These are phyloP conservation scores for Aphanoascus verrucosus DNA, from an alignment of 2,329 filamentous ascomycete genomes.

Conservation along the genomic window DNA sequence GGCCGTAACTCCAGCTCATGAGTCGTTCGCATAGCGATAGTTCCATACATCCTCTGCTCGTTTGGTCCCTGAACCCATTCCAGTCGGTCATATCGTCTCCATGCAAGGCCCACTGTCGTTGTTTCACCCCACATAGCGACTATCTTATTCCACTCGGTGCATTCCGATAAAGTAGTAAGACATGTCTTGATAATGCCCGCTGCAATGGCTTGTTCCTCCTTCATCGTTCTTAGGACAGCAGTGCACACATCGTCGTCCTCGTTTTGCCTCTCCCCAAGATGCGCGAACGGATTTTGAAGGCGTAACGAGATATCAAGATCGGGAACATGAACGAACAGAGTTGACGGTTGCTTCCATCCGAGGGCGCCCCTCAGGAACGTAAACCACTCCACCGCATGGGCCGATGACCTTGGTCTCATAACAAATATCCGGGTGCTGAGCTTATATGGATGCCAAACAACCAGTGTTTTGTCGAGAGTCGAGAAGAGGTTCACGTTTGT, in stretches of 20 bases:
- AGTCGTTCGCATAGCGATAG: constrained; percentile 55
- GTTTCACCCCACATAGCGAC: constrained; percentile 48
- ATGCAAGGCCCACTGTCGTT: constrained; percentile 53
- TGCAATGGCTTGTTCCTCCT: constrained; percentile 47
- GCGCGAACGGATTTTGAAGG: constrained; percentile 50
- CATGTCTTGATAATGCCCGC: constrained; percentile 47
- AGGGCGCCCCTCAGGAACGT: constrained; percentile 52
- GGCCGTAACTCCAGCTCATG: constrained; percentile 57
- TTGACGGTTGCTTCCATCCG: constrained; percentile 47
- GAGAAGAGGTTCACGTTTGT: constrained; percentile 55
- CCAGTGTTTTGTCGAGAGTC: constrained; percentile 55
- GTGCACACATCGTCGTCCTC: constrained; percentile 35
- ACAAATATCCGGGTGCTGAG: constrained; percentile 51
- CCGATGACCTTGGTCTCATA: constrained; percentile 50
- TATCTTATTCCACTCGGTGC: constrained; percentile 50
- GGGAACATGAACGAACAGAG: constrained; percentile 51
- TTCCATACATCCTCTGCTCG: constrained; percentile 58
- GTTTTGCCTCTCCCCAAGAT: constrained; percentile 37
- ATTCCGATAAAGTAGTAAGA: constrained; percentile 47
- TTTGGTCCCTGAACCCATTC: constrained; percentile 58
- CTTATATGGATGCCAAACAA: constrained; percentile 48
- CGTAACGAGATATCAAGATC: constrained; percentile 50
- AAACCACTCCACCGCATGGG: constrained; percentile 57
- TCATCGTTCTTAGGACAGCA: constrained; percentile 18
- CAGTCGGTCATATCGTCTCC: constrained; percentile 58